Percentiles rank a stretch among this genome's conserved stretches.
phyloP scores from a whole-genome alignment of 2,329 filamentous ascomycete species.

The Fusarium sp. region DNA sequence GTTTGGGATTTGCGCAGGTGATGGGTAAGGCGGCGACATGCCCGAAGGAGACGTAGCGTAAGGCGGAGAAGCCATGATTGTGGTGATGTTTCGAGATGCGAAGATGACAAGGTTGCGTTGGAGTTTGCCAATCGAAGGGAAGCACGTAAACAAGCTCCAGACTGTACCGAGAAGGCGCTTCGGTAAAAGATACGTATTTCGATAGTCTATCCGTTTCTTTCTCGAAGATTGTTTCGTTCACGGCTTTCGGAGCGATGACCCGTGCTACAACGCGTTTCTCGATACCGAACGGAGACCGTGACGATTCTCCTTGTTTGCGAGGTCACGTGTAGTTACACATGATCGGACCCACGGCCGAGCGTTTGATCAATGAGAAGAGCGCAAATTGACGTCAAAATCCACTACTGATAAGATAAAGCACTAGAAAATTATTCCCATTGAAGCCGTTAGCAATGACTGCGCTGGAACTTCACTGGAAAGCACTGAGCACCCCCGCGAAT shows the following conservation, averaged over 20 bases:
- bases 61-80: constrained; percentile 67
- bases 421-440: constrained; percentile 5
- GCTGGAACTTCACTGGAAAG: not conserved
- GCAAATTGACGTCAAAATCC: constrained; percentile 33
- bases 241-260: constrained; percentile 29
- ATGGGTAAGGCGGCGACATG: constrained; percentile 66
- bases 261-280: constrained; percentile 27
- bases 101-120: not conserved
- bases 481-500: constrained; percentile 23
- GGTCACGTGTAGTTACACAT: constrained; percentile 9
- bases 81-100: not conserved
- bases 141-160: not conserved
- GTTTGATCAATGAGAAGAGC: not conserved
- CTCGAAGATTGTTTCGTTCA: not conserved
- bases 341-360: constrained; percentile 24
- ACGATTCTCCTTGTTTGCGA: not conserved
- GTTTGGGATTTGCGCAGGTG: constrained; percentile 60
- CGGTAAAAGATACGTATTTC: not conserved
- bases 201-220: not conserved
- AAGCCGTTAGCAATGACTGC: too few relatives aligned
- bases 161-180: not conserved
- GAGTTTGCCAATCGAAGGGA: not conserved
- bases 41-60: constrained; percentile 61
- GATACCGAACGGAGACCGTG: constrained; percentile 17
- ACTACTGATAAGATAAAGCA: constrained; percentile 35